phyloP scores from a whole-genome alignment of 208 protist species.

The Polymyxa betae region DNA sequence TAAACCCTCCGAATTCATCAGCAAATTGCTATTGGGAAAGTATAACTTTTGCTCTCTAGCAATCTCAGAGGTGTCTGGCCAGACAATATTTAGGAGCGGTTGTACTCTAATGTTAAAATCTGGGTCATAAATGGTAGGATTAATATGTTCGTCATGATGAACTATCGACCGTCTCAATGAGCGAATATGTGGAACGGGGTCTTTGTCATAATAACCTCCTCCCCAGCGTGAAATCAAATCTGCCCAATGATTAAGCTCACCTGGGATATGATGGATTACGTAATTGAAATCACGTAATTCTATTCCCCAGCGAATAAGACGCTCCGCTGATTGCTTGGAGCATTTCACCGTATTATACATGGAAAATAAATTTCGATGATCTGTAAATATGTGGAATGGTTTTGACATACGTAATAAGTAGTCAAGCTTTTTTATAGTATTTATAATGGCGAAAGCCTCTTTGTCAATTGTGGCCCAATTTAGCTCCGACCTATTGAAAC shows the following conservation, averaged over 20 bases:
- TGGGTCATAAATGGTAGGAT: too few species aligned
- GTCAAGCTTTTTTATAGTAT: neutral
- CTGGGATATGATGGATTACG: neutral
- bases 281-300: neutral
- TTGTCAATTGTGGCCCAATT: slow-evolving; percentile 5
- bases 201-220: too few species aligned
- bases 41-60: too few species aligned
- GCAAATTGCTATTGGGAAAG: too few species aligned
- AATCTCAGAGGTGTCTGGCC: too few species aligned
- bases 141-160: too few species aligned
- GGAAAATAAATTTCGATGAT: slow-evolving; percentile 31
- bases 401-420: neutral
- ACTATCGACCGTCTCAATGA: too few species aligned
- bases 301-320: slow-evolving; percentile 15
- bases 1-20: neutral
- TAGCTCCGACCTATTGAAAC: neutral
- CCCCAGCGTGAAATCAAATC: neutral
- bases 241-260: neutral
- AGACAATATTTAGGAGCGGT: too few species aligned
- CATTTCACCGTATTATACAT: neutral
- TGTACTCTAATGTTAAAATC: too few species aligned
- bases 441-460: neutral
- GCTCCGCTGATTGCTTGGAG: neutral
- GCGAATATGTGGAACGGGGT: too few species aligned
- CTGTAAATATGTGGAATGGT: neutral